Evolutionary conservation across 345 rosid genomes (phyloP).

Genomic region (Acer negundo): DNA sequence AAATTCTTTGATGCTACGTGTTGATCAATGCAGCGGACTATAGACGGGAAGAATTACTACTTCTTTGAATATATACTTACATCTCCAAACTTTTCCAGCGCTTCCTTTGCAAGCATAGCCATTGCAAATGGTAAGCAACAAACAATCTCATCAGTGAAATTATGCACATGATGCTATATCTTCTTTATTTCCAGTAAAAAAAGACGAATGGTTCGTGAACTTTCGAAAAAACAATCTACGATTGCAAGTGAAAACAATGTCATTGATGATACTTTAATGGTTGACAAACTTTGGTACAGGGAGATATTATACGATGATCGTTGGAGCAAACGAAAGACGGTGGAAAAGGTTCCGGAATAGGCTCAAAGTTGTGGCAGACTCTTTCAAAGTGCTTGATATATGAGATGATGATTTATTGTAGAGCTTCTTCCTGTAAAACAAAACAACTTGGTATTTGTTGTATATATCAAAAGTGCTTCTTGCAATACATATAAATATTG

Average conservation of each 20-base stretch:
- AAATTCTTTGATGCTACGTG: background rate
- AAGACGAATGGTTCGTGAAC: background rate
- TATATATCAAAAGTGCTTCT: background rate
- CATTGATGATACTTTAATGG: background rate
- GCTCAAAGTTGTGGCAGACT: constrained; percentile 79
- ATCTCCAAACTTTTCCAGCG: constrained; percentile 64
- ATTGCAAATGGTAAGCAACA: constrained; percentile 59
- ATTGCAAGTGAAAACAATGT: no score
- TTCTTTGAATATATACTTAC: constrained; percentile 73
- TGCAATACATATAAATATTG: background rate
- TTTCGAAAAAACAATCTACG: no score
- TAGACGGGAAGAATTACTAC: constrained; percentile 76
- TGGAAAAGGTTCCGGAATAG: constrained; percentile 63
- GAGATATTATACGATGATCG: constrained; percentile 73
- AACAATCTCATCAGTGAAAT: background rate
- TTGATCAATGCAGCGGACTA: constrained; percentile 51
- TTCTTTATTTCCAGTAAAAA: background rate
- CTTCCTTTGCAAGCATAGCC: constrained; percentile 75
- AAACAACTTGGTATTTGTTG: background rate
- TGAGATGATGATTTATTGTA: constrained; percentile 22
- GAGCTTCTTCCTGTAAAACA: background rate
- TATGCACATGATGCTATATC: background rate
- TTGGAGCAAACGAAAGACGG: constrained; percentile 73
- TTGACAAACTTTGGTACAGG: constrained; percentile 33
- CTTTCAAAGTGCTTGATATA: constrained; percentile 65